Conservation (phyloP, 2,329 filamentous ascomycete species). For the Ophiostoma fasciatum region DNA sequence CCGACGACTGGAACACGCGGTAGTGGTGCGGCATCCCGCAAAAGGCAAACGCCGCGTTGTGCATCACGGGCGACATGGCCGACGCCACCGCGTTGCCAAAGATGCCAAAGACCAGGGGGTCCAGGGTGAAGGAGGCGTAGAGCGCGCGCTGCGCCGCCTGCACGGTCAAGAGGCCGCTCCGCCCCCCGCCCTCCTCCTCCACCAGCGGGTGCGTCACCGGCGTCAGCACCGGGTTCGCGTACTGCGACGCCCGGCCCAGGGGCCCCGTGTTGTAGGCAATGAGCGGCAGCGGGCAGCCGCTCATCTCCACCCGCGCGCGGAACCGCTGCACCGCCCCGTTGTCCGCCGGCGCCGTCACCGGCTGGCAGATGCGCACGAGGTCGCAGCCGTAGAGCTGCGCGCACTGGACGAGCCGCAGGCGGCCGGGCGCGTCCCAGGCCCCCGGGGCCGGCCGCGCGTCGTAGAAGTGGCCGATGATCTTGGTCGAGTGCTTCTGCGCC, state of each 20-base stretch:
- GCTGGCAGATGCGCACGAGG: no score
- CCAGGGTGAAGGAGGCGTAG: slow-evolving; percentile 46
- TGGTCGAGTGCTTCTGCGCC: no score
- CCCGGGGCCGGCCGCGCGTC: slow-evolving; percentile 41
- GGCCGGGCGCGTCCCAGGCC: no score
- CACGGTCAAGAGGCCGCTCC: slow-evolving; percentile 33
- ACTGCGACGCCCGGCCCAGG: slow-evolving; percentile 23
- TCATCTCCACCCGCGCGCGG: slow-evolving; percentile 26
- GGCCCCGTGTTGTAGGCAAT: slow-evolving; percentile 30
- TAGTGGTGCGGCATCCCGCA: slow-evolving; percentile 56
- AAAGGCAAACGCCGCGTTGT: slow-evolving; percentile 50
- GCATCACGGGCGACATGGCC: slow-evolving; percentile 59
- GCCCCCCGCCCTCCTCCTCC: no score
- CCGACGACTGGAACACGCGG: no score
- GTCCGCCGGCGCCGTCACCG: no score
- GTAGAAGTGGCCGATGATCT: slow-evolving; percentile 43
- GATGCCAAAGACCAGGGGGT: slow-evolving; percentile 53
- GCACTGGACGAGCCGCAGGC: no score
- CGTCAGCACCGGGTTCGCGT: slow-evolving; percentile 34
- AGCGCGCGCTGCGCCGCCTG: slow-evolving; percentile 43
- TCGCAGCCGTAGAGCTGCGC: no score
- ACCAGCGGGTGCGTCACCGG: no score
- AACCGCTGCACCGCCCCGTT: slow-evolving; percentile 34
- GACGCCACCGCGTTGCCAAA: slow-evolving; percentile 53
- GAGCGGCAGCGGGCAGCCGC: slow-evolving; percentile 32